Evolutionary conservation across 257 asterid genomes (phyloP).

Genomic region (Capsicum rhomboideum): DNA sequence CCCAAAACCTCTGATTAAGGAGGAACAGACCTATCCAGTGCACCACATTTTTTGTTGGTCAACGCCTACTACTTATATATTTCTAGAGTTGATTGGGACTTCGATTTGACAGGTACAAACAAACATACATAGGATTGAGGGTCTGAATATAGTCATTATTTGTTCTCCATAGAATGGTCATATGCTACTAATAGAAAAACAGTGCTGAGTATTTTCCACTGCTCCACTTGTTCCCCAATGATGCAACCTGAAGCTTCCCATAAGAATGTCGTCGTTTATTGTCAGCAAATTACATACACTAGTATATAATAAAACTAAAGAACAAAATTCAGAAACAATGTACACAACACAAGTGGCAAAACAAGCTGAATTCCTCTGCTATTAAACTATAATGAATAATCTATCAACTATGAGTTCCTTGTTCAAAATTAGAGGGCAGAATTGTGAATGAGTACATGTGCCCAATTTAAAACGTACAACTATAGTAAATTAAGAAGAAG

Average conservation of each 20-base stretch:
- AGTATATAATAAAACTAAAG: not conserved
- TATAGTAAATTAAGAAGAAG: not conserved
- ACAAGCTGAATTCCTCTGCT: not conserved
- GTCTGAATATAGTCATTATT: not conserved
- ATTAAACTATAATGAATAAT: not conserved
- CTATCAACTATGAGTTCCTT: not conserved
- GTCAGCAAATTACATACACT: not conserved
- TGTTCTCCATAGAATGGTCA: not conserved
- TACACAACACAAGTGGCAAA: not conserved
- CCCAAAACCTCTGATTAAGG: no score
- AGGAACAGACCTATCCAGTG: no score
- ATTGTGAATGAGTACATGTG: not conserved
- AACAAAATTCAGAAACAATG: not conserved
- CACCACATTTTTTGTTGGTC: no score
- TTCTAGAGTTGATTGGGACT: not conserved
- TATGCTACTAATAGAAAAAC: not conserved
- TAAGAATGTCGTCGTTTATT: not conserved
- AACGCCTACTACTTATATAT: not conserved
- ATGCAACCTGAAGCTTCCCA: not conserved
- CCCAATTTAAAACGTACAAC: not conserved
- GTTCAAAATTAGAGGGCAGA: not conserved
- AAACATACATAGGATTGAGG: not conserved
- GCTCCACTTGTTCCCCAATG: not conserved
- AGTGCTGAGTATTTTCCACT: not conserved
- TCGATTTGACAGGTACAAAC: not conserved